phyloP scores from a whole-genome alignment of 2,329 filamentous ascomycete species.

The Neobulgaria alba region DNA sequence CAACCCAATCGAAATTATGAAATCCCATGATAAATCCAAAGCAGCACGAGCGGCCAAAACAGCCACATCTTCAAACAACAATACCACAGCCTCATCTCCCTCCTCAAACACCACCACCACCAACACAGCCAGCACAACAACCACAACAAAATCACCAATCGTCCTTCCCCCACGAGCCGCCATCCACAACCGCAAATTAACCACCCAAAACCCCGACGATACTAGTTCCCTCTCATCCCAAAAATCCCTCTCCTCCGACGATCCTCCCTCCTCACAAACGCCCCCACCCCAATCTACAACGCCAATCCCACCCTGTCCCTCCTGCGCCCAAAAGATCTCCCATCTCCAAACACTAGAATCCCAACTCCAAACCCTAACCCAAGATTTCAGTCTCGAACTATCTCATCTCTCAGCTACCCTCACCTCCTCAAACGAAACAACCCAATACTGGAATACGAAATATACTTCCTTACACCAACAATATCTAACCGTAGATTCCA shows the following conservation, averaged over 20 bases:
- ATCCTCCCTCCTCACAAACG: conserved; percentile 2
- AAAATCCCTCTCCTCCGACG: background rate
- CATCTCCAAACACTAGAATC: no score
- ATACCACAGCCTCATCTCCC: no score
- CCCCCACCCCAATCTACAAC: no score
- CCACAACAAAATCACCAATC: conserved; percentile 16
- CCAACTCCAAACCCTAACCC: conserved; percentile 44
- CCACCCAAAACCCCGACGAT: no score
- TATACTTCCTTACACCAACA: conserved; percentile 44
- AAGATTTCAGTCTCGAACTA: conserved; percentile 44
- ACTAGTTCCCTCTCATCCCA: conserved; percentile 1
- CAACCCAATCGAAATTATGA: no score
- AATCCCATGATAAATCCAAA: no score
- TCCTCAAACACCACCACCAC: no score
- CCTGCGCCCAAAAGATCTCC: conserved; percentile 36
- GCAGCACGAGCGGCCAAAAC: no score
- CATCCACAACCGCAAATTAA: conserved; percentile 4
- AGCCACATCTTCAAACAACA: no score
- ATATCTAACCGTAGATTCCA: conserved; percentile 42
- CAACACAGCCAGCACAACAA: background rate
- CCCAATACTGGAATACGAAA: conserved; percentile 50
- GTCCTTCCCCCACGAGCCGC: conserved; percentile 20
- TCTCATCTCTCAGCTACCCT: conserved; percentile 40
- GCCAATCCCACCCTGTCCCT: background rate
- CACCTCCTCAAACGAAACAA: conserved; percentile 38